Evolutionary conservation across 1,284 basidiomycete species (phyloP).

Genomic region (Ustilago shanxiensis): DNA sequence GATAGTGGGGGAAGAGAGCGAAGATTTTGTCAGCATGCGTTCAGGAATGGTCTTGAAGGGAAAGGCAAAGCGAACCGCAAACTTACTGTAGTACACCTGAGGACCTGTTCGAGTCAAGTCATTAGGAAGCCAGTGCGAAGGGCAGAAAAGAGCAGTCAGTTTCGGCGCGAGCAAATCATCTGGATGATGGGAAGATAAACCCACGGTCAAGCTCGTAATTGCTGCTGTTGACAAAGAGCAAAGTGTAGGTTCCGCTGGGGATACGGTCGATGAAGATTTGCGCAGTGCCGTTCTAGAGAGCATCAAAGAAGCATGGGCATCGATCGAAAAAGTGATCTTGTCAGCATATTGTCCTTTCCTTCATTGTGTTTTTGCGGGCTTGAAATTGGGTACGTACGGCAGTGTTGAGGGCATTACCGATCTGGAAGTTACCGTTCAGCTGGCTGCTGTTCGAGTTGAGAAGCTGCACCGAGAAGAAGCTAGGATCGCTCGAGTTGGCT

Average conservation of each 20-base stretch:
- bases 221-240: conserved; percentile 59
- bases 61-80: neutral
- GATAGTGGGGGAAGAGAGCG: no score
- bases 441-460: conserved; percentile 48
- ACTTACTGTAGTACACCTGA: conserved; percentile 53
- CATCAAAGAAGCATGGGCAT: no score
- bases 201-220: conserved; percentile 52
- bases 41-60: neutral
- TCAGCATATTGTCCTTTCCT: neutral
- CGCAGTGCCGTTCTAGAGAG: conserved; percentile 41
- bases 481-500: conserved; percentile 56
- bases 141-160: neutral
- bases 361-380: neutral
- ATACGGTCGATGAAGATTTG: conserved; percentile 56
- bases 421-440: conserved; percentile 60
- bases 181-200: neutral
- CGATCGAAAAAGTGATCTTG: no score
- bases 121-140: neutral
- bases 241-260: conserved; percentile 46
- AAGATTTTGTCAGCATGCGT: neutral
- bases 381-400: conserved; percentile 14
- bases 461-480: conserved; percentile 53
- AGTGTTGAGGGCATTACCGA: conserved; percentile 54
- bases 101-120: conserved; percentile 15
- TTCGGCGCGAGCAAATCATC: neutral